phyloP scores from a whole-genome alignment of 2,329 filamentous ascomycete genomes.

The Purpureocillium lavendulum region DNA sequence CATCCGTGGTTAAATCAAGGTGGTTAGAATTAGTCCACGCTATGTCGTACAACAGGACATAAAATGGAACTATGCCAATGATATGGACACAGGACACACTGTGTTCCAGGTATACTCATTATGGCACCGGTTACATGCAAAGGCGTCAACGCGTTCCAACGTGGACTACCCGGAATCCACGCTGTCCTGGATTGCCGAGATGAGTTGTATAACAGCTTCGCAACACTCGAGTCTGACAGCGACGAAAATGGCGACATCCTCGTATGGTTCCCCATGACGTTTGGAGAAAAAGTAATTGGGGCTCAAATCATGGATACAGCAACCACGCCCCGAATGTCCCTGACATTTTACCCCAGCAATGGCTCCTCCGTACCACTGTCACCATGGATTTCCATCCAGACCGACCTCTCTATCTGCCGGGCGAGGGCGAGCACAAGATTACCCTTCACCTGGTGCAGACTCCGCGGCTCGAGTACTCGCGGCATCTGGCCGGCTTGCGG shows the following conservation, averaged over 20 bases:
- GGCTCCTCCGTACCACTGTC: neutral
- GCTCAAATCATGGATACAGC: conserved; percentile 3
- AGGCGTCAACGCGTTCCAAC: conserved; percentile 3
- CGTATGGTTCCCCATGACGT: conserved; percentile 1
- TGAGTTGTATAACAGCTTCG: neutral
- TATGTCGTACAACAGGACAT: no score
- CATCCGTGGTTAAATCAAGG: no score
- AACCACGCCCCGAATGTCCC: neutral
- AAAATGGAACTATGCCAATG: no score
- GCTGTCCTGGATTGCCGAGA: conserved; percentile 3
- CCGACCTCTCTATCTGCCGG: conserved; percentile 5
- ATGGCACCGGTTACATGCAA: neutral
- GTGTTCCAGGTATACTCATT: neutral
- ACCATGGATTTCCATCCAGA: conserved; percentile 3
- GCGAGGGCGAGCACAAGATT: conserved; percentile 1
- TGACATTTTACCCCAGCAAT: conserved; percentile 2
- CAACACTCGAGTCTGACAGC: conserved; percentile 3
- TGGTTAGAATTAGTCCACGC: no score
- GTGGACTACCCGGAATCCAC: conserved; percentile 1
- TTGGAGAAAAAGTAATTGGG: neutral
- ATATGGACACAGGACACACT: no score
- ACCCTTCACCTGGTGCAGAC: conserved; percentile 2
- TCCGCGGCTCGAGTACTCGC: conserved; percentile 3
- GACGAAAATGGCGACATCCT: conserved; percentile 1
- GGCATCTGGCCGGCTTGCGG: neutral